Percentiles rank a stretch among this genome's conserved stretches.
These are phyloP conservation scores for Periconia sp. DNA, from an alignment of 2,329 filamentous ascomycete species.

Conservation along the genomic window DNA sequence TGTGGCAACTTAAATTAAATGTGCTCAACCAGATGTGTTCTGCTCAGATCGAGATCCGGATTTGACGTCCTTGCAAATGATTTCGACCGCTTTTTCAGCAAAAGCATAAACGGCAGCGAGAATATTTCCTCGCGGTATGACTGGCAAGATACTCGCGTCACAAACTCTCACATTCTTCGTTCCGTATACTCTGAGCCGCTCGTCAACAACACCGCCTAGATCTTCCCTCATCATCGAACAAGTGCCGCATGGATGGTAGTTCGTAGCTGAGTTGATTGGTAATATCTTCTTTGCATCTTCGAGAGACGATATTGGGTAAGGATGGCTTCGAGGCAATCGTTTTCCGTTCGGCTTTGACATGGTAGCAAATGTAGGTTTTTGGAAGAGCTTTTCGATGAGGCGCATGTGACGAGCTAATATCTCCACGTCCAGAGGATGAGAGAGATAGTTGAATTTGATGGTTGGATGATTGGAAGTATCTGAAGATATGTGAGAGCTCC, in stretches of 20 bases:
- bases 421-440: slow-evolving; percentile 48
- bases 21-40: no score
- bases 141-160: slow-evolving; percentile 31
- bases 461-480: slow-evolving; percentile 31
- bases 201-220: slow-evolving; percentile 34
- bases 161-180: slow-evolving; percentile 27
- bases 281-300: slow-evolving; percentile 19
- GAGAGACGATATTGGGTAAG: slow-evolving; percentile 8
- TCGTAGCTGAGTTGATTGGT: slow-evolving; percentile 14
- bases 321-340: slow-evolving; percentile 16
- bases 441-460: slow-evolving; percentile 47
- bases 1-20: no score
- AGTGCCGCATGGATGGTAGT: slow-evolving; percentile 35
- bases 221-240: slow-evolving; percentile 36
- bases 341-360: slow-evolving; percentile 11
- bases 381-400: slow-evolving; percentile 34
- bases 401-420: slow-evolving; percentile 41
- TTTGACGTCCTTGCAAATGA: neutral
- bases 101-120: slow-evolving; percentile 27
- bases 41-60: no score
- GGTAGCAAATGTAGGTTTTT: slow-evolving; percentile 9
- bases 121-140: slow-evolving; percentile 22
- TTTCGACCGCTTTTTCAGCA: slow-evolving; percentile 26
- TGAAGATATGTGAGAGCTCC: slow-evolving; percentile 43
- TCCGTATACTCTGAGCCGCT: slow-evolving; percentile 30